Conservation (phyloP, 306 rosid species). For the Begonia masoniana region DNA sequence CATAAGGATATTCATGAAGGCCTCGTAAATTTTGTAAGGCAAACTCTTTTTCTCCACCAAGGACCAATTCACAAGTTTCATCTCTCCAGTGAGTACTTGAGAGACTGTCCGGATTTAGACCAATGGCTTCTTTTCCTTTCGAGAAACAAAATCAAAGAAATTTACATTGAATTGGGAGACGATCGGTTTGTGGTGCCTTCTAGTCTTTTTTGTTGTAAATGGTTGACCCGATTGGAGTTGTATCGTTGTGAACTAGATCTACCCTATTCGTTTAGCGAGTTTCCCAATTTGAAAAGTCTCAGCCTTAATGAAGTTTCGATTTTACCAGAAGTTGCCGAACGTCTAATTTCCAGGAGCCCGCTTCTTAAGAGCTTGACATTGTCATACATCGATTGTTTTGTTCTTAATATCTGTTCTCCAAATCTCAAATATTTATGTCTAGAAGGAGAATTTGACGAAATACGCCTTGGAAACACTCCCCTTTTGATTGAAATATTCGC, state of each 20-base stretch:
- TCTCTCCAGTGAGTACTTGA: slow-evolving; percentile 33
- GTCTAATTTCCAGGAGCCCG: slow-evolving; percentile 60
- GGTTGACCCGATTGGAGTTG: slow-evolving; percentile 53
- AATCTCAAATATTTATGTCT: slow-evolving; percentile 66
- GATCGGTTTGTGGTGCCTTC: slow-evolving; percentile 73
- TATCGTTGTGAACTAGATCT: slow-evolving; percentile 75
- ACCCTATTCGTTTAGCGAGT: slow-evolving; percentile 53
- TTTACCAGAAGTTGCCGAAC: slow-evolving; percentile 57
- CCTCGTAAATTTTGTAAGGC: slow-evolving; percentile 44
- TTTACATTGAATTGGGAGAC: slow-evolving; percentile 58
- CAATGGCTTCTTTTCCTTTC: slow-evolving; percentile 91
- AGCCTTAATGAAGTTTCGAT: slow-evolving; percentile 61
- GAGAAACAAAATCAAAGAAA: slow-evolving; percentile 55
- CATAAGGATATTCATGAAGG: slow-evolving; percentile 26
- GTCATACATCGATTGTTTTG: slow-evolving; percentile 49
- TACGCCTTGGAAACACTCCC: slow-evolving; percentile 63
- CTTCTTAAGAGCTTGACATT: slow-evolving; percentile 65
- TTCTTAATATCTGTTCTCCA: slow-evolving; percentile 56
- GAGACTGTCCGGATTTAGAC: slow-evolving; percentile 61
- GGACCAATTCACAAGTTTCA: slow-evolving; percentile 90
- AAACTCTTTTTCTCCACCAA: slow-evolving; percentile 66
- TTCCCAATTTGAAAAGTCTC: slow-evolving; percentile 49
- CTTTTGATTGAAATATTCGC: slow-evolving; percentile 43
- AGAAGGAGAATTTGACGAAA: slow-evolving; percentile 81
- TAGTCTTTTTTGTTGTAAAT: slow-evolving; percentile 57